Conservation (phyloP, 495 filamentous ascomycete species). For the Tuber borchii region DNA sequence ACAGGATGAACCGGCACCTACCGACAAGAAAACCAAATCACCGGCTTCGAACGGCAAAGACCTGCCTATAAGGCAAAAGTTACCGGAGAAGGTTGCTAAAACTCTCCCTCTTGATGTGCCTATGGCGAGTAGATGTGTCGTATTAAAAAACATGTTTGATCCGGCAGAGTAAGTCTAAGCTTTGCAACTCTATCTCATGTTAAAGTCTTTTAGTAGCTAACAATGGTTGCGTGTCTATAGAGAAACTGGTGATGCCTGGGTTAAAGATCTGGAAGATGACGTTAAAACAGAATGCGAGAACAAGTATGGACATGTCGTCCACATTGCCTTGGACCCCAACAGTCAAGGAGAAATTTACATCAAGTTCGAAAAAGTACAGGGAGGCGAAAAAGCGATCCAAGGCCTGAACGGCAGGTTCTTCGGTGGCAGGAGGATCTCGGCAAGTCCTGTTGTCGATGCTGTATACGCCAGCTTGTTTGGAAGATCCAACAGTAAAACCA, state of each 20-base stretch:
- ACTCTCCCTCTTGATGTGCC: conserved; percentile 77
- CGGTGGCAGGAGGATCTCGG: conserved; percentile 79
- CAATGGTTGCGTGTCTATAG: conserved; percentile 53
- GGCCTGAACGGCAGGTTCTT: conserved; percentile 96
- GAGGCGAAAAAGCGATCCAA: conserved; percentile 94
- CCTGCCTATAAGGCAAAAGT: conserved; percentile 45
- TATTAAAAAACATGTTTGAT: conserved; percentile 94
- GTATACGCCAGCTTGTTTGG: conserved; percentile 97
- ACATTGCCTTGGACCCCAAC: conserved; percentile 91
- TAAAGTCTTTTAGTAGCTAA: not conserved
- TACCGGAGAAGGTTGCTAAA: conserved; percentile 73
- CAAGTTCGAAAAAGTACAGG: conserved; percentile 91
- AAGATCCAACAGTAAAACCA: conserved; percentile 55
- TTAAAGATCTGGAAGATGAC: conserved; percentile 90
- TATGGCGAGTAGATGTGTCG: conserved; percentile 88
- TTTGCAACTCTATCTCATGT: not conserved
- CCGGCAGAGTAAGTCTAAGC: conserved; percentile 68
- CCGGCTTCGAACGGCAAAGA: conserved; percentile 52
- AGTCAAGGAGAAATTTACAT: conserved; percentile 94
- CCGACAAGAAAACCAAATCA: conserved; percentile 40
- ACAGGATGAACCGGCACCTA: conserved; percentile 73
- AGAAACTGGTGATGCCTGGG: conserved; percentile 79
- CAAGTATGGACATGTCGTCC: conserved; percentile 96
- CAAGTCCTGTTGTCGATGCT: conserved; percentile 91
- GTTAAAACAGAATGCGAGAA: conserved; percentile 86